Conservation (phyloP, 164 flowering plant species). For the Tetrastigma voinierianum region DNA sequence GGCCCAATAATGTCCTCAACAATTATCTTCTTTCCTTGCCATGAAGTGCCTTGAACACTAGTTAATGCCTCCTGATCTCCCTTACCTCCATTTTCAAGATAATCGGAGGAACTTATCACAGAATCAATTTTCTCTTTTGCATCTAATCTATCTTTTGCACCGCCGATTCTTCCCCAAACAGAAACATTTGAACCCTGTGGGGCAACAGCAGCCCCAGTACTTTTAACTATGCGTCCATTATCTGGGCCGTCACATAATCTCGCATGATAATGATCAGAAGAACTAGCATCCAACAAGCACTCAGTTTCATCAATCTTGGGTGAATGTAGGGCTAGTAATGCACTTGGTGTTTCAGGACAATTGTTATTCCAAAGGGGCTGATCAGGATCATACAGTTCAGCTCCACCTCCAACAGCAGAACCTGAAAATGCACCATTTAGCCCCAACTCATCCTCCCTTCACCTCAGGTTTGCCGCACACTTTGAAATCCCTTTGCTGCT, state of each 20-base stretch:
- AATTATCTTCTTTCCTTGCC: conserved; percentile 39
- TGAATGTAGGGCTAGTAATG: conserved; percentile 40
- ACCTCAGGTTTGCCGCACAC: conserved; percentile 44
- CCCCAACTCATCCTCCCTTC: conserved; percentile 44
- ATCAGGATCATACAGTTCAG: conserved; percentile 96
- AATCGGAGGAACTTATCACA: conserved; percentile 26
- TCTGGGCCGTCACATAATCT: conserved; percentile 30
- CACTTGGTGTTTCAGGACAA: conserved; percentile 50
- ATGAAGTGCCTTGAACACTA: conserved; percentile 19
- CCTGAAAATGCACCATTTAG: conserved; percentile 36
- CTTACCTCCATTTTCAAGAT: conserved; percentile 32
- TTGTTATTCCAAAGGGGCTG: conserved; percentile 85
- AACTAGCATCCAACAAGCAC: conserved; percentile 40
- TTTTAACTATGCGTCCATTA: conserved; percentile 34
- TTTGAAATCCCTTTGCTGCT: conserved; percentile 37
- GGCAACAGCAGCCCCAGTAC: conserved; percentile 26
- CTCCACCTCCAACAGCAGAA: conserved; percentile 42
- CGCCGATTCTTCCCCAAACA: conserved; percentile 67
- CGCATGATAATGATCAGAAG: conserved; percentile 31
- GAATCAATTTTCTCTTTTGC: conserved; percentile 35
- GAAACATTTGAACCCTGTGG: conserved; percentile 42
- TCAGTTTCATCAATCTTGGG: conserved; percentile 46
- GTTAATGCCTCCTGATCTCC: conserved; percentile 32
- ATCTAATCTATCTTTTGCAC: conserved; percentile 41
- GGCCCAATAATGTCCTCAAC: conserved; percentile 30